A percentile compares a stretch with the other conserved stretches of the same genome.
Evolutionary conservation across 331 rosid species (phyloP).

Genomic region (Spiraea crenata): DNA sequence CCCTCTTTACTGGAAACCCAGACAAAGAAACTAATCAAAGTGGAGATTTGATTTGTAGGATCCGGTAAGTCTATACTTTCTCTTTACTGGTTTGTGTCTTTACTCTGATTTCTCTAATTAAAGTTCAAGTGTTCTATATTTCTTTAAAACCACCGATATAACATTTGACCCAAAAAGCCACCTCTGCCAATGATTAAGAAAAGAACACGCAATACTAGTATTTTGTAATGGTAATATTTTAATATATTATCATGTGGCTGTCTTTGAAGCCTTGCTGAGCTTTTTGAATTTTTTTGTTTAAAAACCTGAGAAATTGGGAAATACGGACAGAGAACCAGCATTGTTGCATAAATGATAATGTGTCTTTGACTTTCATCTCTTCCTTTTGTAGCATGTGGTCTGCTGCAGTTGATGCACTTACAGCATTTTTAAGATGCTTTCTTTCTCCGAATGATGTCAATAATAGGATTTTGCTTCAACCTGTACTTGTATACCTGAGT

Average conservation of each 20-base stretch:
- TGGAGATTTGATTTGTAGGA: constrained; percentile 65
- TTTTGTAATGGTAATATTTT: neutral
- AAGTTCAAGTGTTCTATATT: neutral
- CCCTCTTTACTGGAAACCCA: constrained; percentile 65
- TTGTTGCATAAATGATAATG: constrained; percentile 4
- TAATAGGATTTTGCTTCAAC: constrained; percentile 75
- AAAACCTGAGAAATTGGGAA: too few species aligned
- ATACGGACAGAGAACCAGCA: too few species aligned
- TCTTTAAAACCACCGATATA: neutral
- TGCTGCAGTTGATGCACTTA: constrained; percentile 91
- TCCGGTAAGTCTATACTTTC: constrained; percentile 53
- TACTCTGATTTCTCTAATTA: constrained; percentile 1
- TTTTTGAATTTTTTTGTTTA: too few species aligned
- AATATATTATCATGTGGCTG: too few species aligned
- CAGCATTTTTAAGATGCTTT: constrained; percentile 81
- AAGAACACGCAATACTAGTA: neutral
- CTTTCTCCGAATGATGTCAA: constrained; percentile 50
- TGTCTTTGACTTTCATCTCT: constrained; percentile 8
- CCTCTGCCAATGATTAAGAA: neutral
- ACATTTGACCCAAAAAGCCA: neutral
- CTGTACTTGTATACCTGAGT: constrained; percentile 81
- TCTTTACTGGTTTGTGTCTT: constrained; percentile 15
- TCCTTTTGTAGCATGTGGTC: constrained; percentile 83
- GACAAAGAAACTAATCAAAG: constrained; percentile 54
- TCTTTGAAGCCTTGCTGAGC: too few species aligned